Evolutionary conservation across 1,139 yeast species (phyloP).

Genomic region (Eremothecium gossypii): DNA sequence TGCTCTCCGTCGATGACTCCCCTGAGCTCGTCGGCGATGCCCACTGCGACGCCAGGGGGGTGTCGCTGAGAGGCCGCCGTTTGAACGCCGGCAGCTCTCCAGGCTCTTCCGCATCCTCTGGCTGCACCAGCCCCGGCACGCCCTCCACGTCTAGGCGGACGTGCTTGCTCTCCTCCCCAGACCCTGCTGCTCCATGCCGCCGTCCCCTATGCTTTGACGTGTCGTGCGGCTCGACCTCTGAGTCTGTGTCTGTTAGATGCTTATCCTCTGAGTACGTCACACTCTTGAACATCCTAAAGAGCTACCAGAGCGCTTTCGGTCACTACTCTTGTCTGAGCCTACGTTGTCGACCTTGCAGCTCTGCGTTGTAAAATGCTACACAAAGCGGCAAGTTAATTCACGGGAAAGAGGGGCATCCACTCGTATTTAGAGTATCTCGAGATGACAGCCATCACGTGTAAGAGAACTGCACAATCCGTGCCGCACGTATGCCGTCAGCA

Average conservation of each 20-base stretch:
- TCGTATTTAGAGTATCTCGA: no score
- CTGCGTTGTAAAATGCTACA: no score
- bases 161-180: slow-evolving; percentile 9
- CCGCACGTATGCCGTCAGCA: no score
- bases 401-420: no score
- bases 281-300: slow-evolving; percentile 16
- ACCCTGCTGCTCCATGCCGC: not conserved
- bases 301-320: no score
- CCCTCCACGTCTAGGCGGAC: slow-evolving; percentile 11
- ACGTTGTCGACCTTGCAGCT: no score
- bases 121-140: not conserved
- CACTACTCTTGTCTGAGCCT: no score
- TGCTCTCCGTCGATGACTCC: slow-evolving; percentile 26
- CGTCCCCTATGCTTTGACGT: slow-evolving; percentile 7
- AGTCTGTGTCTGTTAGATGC: slow-evolving; percentile 34
- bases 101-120: slow-evolving; percentile 5
- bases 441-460: no score
- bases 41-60: slow-evolving; percentile 49
- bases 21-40: slow-evolving; percentile 41
- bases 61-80: slow-evolving; percentile 61
- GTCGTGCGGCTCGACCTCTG: slow-evolving; percentile 20
- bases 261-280: slow-evolving; percentile 18
- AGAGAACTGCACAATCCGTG: no score
- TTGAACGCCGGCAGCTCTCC: slow-evolving; percentile 47
- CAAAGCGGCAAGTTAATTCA: no score